Percentiles rank a stretch among this genome's conserved stretches.
phyloP scores from a whole-genome alignment of 805 yeast species.

The Saccharomycopsis schoenii region DNA sequence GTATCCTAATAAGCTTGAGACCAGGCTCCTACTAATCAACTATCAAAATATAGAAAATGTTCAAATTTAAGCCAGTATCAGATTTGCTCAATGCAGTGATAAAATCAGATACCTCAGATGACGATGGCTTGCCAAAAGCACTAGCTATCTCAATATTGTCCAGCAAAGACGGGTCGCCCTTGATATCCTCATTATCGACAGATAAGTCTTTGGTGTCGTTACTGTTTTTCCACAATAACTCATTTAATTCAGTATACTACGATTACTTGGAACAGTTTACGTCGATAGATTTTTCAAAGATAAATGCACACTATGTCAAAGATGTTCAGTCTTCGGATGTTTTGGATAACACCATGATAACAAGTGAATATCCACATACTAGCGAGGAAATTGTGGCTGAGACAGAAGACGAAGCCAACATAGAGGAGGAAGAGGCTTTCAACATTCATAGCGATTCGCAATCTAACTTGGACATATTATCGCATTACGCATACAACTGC shows the following conservation, averaged over 20 bases:
- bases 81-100: constrained; percentile 8
- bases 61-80: constrained; percentile 9
- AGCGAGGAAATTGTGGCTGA: not conserved
- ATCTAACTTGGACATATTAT: constrained; percentile 3
- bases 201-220: not conserved
- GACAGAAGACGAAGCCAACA: not conserved
- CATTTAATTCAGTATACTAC: constrained; percentile 5
- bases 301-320: not conserved
- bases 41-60: constrained; percentile 1
- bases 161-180: constrained; percentile 12
- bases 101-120: not conserved
- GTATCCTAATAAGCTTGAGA: too few species aligned
- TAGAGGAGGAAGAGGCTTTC: not conserved
- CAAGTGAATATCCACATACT: not conserved
- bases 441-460: constrained; percentile 4
- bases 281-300: constrained; percentile 8
- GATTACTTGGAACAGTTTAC: constrained; percentile 17
- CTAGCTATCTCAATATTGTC: constrained; percentile 9
- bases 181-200: constrained; percentile 7
- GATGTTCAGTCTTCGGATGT: not conserved
- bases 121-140: not conserved
- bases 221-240: constrained; percentile 1
- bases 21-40: too few species aligned
- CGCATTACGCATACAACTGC: constrained; percentile 10
- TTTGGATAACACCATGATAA: not conserved